phyloP scores from a whole-genome alignment of 345 rosid genomes.

The Syzygium oleosum region DNA sequence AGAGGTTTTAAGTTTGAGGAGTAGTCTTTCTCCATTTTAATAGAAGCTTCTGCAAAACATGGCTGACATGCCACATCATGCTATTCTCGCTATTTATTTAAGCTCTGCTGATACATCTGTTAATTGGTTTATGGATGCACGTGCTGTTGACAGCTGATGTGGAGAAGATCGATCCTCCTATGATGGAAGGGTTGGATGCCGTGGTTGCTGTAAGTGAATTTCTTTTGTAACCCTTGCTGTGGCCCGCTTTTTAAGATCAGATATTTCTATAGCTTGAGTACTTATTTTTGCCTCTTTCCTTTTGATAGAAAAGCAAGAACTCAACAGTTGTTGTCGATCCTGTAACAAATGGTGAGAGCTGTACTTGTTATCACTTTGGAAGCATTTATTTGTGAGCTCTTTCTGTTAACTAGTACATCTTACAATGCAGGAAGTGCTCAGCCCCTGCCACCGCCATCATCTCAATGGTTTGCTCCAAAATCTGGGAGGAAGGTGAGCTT shows the following conservation, averaged over 20 bases:
- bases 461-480: slow-evolving; percentile 53
- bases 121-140: not conserved
- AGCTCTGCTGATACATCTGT: not conserved
- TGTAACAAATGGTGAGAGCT: slow-evolving; percentile 43
- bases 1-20: not conserved
- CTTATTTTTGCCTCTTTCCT: slow-evolving; percentile 1
- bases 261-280: not conserved
- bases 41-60: not conserved
- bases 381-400: not conserved
- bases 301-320: slow-evolving; percentile 28
- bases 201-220: slow-evolving; percentile 25
- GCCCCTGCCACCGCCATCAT: slow-evolving; percentile 19
- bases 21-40: not conserved
- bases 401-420: not conserved
- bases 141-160: slow-evolving; percentile 22
- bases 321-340: slow-evolving; percentile 11
- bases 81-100: not conserved
- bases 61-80: not conserved
- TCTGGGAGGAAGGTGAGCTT: slow-evolving; percentile 46
- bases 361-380: not conserved
- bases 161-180: slow-evolving; percentile 46
- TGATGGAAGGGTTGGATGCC: slow-evolving; percentile 55
- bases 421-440: slow-evolving; percentile 30
- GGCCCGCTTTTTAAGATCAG: not conserved
- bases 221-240: not conserved